Evolutionary conservation across 2,329 filamentous ascomycete species (phyloP).

Genomic region (Pyricularia pennisetigena): DNA sequence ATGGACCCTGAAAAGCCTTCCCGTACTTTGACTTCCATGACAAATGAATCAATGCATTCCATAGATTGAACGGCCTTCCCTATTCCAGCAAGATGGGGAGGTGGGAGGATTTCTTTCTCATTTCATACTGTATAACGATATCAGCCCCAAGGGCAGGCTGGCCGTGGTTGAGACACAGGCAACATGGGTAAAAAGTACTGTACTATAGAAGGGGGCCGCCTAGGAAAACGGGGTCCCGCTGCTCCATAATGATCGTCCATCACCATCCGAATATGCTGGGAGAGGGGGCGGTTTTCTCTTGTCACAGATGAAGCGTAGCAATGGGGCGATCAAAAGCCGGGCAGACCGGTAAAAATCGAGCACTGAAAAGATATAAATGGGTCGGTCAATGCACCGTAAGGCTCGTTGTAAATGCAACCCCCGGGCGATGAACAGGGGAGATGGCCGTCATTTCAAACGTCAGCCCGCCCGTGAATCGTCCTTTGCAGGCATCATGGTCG

Average conservation of each 20-base stretch:
- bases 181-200: background rate
- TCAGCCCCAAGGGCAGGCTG: background rate
- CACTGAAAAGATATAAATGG: background rate
- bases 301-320: background rate
- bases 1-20: background rate
- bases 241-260: background rate
- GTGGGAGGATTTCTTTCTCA: too few relatives aligned
- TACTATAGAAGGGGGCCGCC: too few relatives aligned
- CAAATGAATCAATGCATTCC: background rate
- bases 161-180: background rate
- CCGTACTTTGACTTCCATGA: background rate
- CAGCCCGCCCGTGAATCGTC: too few relatives aligned
- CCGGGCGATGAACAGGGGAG: background rate
- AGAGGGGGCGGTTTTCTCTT: background rate
- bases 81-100: background rate
- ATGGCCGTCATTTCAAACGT: too few relatives aligned
- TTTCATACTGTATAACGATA: too few relatives aligned
- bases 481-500: background rate
- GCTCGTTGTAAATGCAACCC: background rate
- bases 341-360: background rate
- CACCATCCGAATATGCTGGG: background rate
- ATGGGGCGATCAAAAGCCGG: background rate
- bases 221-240: background rate
- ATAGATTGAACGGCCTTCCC: background rate
- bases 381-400: background rate